These are phyloP conservation scores for Cylindrotheca closterium DNA, from an alignment of 108 stramenopile species.

Conservation along the genomic window DNA sequence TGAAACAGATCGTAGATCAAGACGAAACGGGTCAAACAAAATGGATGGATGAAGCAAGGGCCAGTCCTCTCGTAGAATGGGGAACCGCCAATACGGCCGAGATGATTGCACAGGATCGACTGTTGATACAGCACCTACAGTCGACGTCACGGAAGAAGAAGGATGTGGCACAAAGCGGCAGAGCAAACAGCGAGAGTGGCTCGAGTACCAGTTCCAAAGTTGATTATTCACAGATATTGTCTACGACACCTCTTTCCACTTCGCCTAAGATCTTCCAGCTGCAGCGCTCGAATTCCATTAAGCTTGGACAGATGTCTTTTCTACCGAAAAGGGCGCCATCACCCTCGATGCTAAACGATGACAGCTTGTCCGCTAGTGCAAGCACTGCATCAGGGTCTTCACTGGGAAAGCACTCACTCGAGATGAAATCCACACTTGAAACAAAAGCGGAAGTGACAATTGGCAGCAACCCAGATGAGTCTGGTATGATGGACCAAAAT, in stretches of 20 bases:
- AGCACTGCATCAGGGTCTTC: constrained; percentile 13
- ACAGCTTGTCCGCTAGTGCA: constrained; percentile 16
- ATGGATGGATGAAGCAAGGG: constrained; percentile 2
- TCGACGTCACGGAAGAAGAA: no score
- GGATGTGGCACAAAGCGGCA: no score
- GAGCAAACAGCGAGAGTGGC: no score
- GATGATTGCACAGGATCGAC: background rate
- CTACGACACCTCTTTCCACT: no score
- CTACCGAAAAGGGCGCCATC: background rate
- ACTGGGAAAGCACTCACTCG: constrained; percentile 5
- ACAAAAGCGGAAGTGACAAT: constrained; percentile 2
- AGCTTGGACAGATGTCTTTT: constrained; percentile 15
- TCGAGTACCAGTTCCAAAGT: no score
- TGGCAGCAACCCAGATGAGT: constrained; percentile 14
- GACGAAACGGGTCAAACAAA: constrained; percentile 14
- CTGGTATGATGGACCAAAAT: constrained; percentile 8
- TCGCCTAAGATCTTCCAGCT: constrained; percentile 41
- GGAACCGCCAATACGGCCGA: no score
- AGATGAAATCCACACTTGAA: background rate
- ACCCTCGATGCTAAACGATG: constrained; percentile 9
- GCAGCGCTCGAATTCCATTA: constrained; percentile 40
- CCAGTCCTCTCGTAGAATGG: constrained; percentile 33
- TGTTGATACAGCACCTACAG: no score
- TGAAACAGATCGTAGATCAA: constrained; percentile 22
- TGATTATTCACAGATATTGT: no score